Conservation (phyloP, 192 early-diverging fungal genomes). For the Coemansia sp. region DNA sequence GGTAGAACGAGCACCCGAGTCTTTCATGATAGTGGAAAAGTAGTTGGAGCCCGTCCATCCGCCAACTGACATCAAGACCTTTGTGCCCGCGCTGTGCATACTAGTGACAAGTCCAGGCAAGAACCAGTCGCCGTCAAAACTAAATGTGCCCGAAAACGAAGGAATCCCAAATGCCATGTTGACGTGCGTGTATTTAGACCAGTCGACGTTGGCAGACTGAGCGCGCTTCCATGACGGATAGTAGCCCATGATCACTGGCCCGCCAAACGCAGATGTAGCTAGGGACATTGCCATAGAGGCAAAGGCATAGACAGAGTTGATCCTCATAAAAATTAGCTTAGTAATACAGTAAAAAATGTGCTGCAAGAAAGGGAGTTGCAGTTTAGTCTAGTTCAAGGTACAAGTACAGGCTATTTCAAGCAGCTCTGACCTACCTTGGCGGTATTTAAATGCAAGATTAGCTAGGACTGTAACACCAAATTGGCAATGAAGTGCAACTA, state of each 20-base stretch:
- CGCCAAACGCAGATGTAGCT: background rate
- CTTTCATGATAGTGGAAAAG: constrained; percentile 53
- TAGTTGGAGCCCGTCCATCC: constrained; percentile 63
- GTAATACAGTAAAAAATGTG: background rate
- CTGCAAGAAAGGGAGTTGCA: background rate
- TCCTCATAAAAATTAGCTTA: background rate
- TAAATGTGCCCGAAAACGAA: constrained; percentile 30
- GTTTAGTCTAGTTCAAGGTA: background rate
- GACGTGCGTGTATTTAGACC: constrained; percentile 63
- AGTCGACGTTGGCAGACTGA: constrained; percentile 25
- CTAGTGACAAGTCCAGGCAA: constrained; percentile 45
- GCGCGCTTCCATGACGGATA: constrained; percentile 40
- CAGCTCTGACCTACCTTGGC: background rate
- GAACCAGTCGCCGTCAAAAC: constrained; percentile 29
- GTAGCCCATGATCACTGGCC: constrained; percentile 36
- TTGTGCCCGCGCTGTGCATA: constrained; percentile 58
- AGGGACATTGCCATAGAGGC: background rate
- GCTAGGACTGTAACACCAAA: background rate
- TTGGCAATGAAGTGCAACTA: background rate
- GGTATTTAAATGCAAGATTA: background rate
- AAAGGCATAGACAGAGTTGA: background rate
- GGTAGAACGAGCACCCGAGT: constrained; percentile 16
- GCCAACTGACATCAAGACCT: constrained; percentile 65
- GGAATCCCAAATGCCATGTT: constrained; percentile 65
- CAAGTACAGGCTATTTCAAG: background rate